Evolutionary conservation across 441 rosid species (phyloP).

Genomic region (Theobroma grandiflorum): DNA sequence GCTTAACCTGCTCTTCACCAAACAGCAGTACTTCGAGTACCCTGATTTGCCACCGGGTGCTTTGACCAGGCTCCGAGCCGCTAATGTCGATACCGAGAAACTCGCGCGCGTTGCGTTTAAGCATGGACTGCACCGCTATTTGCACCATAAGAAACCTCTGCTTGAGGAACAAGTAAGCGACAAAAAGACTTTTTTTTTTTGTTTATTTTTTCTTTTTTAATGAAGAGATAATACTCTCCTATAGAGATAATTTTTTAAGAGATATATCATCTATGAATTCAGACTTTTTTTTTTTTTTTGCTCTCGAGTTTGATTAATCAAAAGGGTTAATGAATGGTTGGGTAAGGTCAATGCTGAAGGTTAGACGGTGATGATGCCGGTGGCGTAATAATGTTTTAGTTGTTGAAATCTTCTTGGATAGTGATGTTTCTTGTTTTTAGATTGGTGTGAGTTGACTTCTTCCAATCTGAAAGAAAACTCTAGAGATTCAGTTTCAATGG

Average conservation of each 20-base stretch:
- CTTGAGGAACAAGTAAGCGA: slow-evolving; percentile 63
- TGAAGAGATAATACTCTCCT: no score
- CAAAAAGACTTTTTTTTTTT: background rate
- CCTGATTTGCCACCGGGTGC: slow-evolving; percentile 53
- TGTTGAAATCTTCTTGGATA: background rate
- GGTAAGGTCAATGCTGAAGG: background rate
- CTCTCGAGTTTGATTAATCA: no score
- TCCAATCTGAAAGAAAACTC: background rate
- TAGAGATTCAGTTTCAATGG: no score
- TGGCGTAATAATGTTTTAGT: background rate
- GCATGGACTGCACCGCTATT: slow-evolving; percentile 50
- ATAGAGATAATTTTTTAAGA: no score
- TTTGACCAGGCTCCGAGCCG: slow-evolving; percentile 69
- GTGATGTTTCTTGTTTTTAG: background rate
- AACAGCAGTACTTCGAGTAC: slow-evolving; percentile 41
- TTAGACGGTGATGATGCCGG: no score
- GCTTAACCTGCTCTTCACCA: slow-evolving; percentile 44
- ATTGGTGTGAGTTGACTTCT: background rate
- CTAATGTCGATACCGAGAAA: slow-evolving; percentile 71
- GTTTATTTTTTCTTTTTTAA: no score
- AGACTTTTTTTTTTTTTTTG: no score
- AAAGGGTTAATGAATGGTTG: no score
- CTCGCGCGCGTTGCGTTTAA: slow-evolving; percentile 66
- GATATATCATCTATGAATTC: no score
- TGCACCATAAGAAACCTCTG: slow-evolving; percentile 65